Evolutionary conservation across 148 eudicot genomes (phyloP), one percentile per base, ranked within the genome.

Genomic region (Limonium bicolor): DNA sequence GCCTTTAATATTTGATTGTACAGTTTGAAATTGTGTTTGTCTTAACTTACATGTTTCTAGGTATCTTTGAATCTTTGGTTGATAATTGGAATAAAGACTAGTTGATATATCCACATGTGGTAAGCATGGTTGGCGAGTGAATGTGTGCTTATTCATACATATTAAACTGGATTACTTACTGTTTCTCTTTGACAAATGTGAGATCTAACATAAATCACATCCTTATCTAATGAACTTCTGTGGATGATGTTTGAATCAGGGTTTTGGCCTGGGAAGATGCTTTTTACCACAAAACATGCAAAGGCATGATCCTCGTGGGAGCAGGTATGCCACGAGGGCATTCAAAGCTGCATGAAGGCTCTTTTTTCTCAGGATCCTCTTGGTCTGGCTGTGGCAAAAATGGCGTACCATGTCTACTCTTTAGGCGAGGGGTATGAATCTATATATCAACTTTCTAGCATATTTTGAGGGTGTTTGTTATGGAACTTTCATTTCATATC

Each of bases 381-480:
- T 58, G 74, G 74, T 42, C 53, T 79, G 62, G 92, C 76, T 39
- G 66, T 87, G 58, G 86, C 78, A 21, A 83, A 83, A 66, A 83
- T 83, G 94, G 76, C 92, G 36, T 74, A 63, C 55, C 83, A 70
- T 48, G 86, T 71, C 27, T 77, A 79, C 62, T 69, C 83, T 55
- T 73, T 83, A 20, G 96, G 96, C 20, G 96, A 87, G 70, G 96
- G 96, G 96, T 87, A 80, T 50, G 73, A 50, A 54, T 21, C 21
- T 38, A 26, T 40, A 22, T 18, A 6, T 42, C n/a, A n/a, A n/a
- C n/a, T n/a, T n/a, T n/a, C n/a, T n/a, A n/a, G n/a, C n/a, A n/a
- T n/a, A n/a, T n/a, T n/a, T n/a, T n/a, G n/a, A n/a, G n/a, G n/a
- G n/a, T n/a, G n/a, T n/a, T n/a, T n/a, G n/a, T n/a, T n/a, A n/a